A percentile compares a stretch with the other conserved stretches of the same genome.
Conservation (phyloP, 2,329 filamentous ascomycete species). For the Exophiala lecanii-corni region DNA sequence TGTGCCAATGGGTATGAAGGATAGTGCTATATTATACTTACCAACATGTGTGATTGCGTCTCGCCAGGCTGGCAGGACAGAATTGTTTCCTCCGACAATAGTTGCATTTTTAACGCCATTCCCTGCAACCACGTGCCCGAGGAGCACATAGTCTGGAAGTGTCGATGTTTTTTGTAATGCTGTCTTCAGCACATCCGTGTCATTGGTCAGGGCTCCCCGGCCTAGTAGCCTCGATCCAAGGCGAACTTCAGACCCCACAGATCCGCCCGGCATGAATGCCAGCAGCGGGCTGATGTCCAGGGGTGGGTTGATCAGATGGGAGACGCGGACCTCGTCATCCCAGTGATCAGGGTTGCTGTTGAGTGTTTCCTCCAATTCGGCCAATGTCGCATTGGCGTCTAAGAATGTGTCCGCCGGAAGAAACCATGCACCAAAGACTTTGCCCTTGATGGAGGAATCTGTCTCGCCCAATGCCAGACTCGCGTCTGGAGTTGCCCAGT, state of each 20-base stretch:
- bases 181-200: constrained; percentile 20
- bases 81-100: constrained; percentile 26
- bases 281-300: constrained; percentile 25
- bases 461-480: constrained; percentile 1
- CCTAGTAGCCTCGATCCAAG: constrained; percentile 20
- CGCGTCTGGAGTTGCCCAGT: constrained; percentile 21
- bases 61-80: constrained; percentile 33
- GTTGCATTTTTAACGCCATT: constrained; percentile 29
- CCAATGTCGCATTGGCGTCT: constrained; percentile 13
- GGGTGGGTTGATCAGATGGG: constrained; percentile 29
- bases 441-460: constrained; percentile 6
- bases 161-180: constrained; percentile 19
- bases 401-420: constrained; percentile 16
- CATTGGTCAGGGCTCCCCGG: constrained; percentile 11
- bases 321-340: constrained; percentile 26
- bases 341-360: constrained; percentile 13
- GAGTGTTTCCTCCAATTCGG: constrained; percentile 22
- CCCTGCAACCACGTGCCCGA: constrained; percentile 23
- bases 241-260: constrained; percentile 15
- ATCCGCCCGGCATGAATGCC: constrained; percentile 1
- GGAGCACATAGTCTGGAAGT: constrained; percentile 14
- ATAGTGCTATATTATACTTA: too few relatives aligned
- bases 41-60: constrained; percentile 30
- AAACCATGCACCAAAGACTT: constrained; percentile 18
- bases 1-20: too few relatives aligned